A percentile compares a stretch with the other conserved stretches of the same genome.
Evolutionary conservation across 352 stramenopile genomes (phyloP).

Genomic region (Pythium pyrilobum): DNA sequence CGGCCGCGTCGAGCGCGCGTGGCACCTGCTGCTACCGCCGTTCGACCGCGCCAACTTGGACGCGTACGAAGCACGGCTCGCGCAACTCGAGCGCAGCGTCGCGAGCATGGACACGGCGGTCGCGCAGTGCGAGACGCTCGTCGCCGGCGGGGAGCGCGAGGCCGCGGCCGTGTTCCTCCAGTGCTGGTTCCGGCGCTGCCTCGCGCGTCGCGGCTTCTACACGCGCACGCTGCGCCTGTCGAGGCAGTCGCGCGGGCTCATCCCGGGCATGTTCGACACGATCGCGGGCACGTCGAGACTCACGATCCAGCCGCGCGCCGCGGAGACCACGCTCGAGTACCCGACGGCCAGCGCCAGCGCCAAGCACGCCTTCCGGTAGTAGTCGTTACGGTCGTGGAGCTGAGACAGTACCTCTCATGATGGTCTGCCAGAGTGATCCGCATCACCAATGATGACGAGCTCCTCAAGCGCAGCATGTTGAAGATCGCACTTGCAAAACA

Average conservation of each 20-base stretch:
- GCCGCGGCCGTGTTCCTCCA: conserved; percentile 40
- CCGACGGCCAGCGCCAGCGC: conserved; percentile 14
- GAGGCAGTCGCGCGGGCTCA: conserved; percentile 41
- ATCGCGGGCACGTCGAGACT: conserved; percentile 42
- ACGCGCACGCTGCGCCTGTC: conserved; percentile 32
- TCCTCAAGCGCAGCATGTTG: no score
- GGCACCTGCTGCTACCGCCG: conserved; percentile 37
- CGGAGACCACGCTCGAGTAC: conserved; percentile 41
- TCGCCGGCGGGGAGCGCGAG: conserved; percentile 24
- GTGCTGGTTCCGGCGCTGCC: conserved; percentile 32
- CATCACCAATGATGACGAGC: no score
- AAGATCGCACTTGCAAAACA: no score
- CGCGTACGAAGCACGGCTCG: conserved; percentile 36
- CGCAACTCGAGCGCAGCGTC: conserved; percentile 28
- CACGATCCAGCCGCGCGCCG: conserved; percentile 16
- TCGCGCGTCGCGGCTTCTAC: conserved; percentile 51
- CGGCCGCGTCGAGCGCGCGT: conserved; percentile 23
- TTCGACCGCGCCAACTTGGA: conserved; percentile 31
- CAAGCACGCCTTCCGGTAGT: conserved; percentile 14
- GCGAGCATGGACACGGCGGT: conserved; percentile 22
- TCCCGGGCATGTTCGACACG: conserved; percentile 62
- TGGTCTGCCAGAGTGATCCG: no score
- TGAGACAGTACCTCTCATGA: no score
- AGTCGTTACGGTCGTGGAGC: no score
- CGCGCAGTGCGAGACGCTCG: conserved; percentile 26